Evolutionary conservation across 1,284 basidiomycete species (phyloP), one percentile per base, ranked within the genome.

Genomic region (Trichosporon asahii): DNA sequence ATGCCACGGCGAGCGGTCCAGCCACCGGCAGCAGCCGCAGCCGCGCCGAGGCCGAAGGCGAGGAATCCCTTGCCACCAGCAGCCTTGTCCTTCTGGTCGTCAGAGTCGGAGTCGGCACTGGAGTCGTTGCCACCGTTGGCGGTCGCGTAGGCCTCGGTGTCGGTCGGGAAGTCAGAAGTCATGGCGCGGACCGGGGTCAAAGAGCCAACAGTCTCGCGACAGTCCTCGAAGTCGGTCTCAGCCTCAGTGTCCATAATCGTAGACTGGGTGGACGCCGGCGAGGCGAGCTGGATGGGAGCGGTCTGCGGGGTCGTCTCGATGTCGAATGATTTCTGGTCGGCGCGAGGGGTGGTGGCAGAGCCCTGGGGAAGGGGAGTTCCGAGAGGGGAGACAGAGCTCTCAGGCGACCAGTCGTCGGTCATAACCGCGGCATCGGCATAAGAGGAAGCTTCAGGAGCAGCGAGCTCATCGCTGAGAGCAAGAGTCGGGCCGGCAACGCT

Each of bases 221-320:
- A 93, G 79, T 95, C 93, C 25, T 91, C 88, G 78, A 92, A 96
- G 71, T 92, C 90, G 33, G 79, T 80, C 25, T 93, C 92, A 14
- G 84, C 86, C 66, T 91, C 90, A 0, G 88, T 88, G 57, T 61
- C 57, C 29, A 63, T 63, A 70, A 64, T 68, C 68, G 29, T 67
- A 70, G 74, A 46, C 76, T 71, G 75, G 66, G 63, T 76, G 71
- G n/a, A 75, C 70, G 37, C 75, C 65, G 57, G 57, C 66, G 72
- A 72, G 18, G 80, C 80, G 3, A 82, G 76, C 12, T 75, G 68
- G 15, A 74, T 68, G 2, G 74, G 72, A 29, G 67, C 72, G 64
- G 76, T 77, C 29, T 79, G 79, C 5, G 82, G 81, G 1, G 81
- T 80, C 1, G 72, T 75, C 70, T 65, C 37, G 64, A 67, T 27